These are phyloP conservation scores for Colletotrichum destructivum DNA, from an alignment of 2,329 filamentous ascomycete species.

Conservation along the genomic window DNA sequence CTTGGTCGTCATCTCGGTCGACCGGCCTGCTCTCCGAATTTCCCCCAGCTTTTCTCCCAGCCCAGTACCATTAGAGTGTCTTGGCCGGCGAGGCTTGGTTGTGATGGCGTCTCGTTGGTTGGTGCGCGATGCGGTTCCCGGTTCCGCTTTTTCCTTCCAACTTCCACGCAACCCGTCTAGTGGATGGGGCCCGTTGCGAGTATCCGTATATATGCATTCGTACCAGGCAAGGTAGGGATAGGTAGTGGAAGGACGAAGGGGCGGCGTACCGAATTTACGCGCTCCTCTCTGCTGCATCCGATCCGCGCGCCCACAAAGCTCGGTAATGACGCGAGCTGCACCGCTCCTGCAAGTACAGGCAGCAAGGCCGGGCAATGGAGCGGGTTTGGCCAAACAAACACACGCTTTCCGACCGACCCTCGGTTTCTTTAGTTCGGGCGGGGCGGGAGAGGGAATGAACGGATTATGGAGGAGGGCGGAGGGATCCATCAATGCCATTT, in stretches of 20 bases:
- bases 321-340: constrained; percentile 25
- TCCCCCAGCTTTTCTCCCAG: constrained; percentile 3
- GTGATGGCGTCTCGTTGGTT: neutral
- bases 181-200: too few species aligned
- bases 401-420: constrained; percentile 10
- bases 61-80: constrained; percentile 9
- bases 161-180: neutral
- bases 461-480: neutral
- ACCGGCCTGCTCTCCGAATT: neutral
- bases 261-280: neutral
- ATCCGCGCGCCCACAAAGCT: constrained; percentile 4
- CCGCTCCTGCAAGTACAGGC: neutral
- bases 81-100: constrained; percentile 18
- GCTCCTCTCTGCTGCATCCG: neutral
- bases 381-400: constrained; percentile 9
- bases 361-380: neutral
- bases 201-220: too few species aligned
- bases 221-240: too few species aligned
- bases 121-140: neutral
- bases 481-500: constrained; percentile 18
- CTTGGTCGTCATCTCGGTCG: neutral
- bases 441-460: neutral
- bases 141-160: constrained; percentile 4
- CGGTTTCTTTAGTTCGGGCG: neutral
- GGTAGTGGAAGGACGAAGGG: too few species aligned